Conservation (phyloP, 2,329 filamentous ascomycete genomes). For the Colletotrichum tamarilloi region DNA sequence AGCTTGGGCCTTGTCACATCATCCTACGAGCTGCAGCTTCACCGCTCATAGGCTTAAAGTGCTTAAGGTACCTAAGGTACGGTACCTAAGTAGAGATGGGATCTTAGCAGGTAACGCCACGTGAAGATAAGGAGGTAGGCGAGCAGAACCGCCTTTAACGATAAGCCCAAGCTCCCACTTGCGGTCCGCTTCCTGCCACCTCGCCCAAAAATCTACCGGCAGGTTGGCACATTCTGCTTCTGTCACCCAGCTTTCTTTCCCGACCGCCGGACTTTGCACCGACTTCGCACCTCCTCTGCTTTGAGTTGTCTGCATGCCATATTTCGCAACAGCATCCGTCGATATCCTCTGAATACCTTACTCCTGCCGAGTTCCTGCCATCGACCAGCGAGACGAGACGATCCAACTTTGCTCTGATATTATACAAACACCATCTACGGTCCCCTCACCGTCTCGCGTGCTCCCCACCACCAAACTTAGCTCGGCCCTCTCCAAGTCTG, state of each 20-base stretch:
- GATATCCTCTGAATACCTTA: background rate
- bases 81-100: background rate
- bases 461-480: background rate
- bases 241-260: slow-evolving; percentile 13
- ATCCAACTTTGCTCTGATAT: background rate
- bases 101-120: slow-evolving; percentile 18
- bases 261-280: background rate
- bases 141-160: slow-evolving; percentile 15
- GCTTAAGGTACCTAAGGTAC: background rate
- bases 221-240: background rate
- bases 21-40: slow-evolving; percentile 21
- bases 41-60: slow-evolving; percentile 16
- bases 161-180: slow-evolving; percentile 30
- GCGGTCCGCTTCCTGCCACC: slow-evolving; percentile 34
- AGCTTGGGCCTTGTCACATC: background rate
- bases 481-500: slow-evolving; percentile 9
- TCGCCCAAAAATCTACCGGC: slow-evolving; percentile 32
- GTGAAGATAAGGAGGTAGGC: slow-evolving; percentile 29
- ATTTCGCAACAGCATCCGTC: background rate
- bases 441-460: slow-evolving; percentile 14
- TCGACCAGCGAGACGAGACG: slow-evolving; percentile 7
- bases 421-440: background rate
- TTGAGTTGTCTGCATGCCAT: background rate
- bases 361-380: background rate
- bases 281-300: slow-evolving; percentile 13